These are phyloP conservation scores for Wickerhamomyces sp. DNA, from an alignment of 1,139 yeast species.

Conservation along the genomic window DNA sequence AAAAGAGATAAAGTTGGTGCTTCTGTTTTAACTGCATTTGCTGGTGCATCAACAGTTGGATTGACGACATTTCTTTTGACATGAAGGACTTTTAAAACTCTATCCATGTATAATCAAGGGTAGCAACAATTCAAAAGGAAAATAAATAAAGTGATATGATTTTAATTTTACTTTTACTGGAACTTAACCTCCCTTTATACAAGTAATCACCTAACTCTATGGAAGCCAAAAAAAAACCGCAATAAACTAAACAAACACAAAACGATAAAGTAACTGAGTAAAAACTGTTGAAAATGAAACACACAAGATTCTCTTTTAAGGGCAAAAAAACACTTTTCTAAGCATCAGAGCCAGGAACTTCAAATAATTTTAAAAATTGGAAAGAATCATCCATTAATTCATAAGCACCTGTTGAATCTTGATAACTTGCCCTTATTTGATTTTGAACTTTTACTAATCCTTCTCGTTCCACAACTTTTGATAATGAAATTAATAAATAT, in stretches of 20 bases:
- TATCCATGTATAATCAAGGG: background rate
- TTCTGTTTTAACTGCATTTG: conserved; percentile 68
- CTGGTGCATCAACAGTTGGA: conserved; percentile 40
- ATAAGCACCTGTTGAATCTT: conserved; percentile 45
- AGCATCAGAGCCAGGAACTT: conserved; percentile 31
- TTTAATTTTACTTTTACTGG: background rate
- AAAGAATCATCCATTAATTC: conserved; percentile 54
- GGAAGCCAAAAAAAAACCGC: no score
- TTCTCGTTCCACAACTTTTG: conserved; percentile 64
- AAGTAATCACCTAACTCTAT: no score
- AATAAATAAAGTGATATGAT: background rate
- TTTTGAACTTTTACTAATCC: conserved; percentile 75
- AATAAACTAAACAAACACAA: no score
- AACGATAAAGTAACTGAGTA: no score
- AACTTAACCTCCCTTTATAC: background rate
- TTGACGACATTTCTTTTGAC: background rate
- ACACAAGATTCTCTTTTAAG: no score
- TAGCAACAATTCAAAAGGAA: background rate
- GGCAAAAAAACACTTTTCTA: no score
- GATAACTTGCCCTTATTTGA: conserved; percentile 69
- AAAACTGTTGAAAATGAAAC: no score
- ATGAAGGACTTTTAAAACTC: background rate
- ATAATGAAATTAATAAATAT: conserved; percentile 47
- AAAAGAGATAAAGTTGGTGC: conserved; percentile 79
- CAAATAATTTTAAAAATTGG: conserved; percentile 44